Evolutionary conservation across 768 basidiomycete species (phyloP).

Genomic region (Xerocomellus intermedius): DNA sequence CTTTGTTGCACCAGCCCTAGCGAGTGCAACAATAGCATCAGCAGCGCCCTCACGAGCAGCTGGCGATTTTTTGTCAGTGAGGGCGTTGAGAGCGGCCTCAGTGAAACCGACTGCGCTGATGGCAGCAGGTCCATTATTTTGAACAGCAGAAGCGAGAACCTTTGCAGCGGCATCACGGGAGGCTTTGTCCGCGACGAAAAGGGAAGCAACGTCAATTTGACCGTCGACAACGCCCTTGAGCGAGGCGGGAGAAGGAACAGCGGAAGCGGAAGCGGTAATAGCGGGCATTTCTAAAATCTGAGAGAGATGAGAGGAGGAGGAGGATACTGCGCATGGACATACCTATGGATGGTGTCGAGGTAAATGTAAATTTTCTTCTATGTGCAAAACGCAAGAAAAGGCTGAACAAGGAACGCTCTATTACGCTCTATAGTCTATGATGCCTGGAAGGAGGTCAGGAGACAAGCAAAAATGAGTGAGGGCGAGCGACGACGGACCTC

Average conservation of each 20-base stretch:
- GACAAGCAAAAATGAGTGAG: neutral
- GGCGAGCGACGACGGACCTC: constrained; percentile 24
- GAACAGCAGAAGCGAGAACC: constrained; percentile 65
- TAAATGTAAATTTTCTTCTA: constrained; percentile 37
- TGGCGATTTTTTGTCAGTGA: constrained; percentile 93
- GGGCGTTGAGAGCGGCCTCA: constrained; percentile 77
- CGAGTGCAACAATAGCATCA: constrained; percentile 61
- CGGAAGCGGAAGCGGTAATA: constrained; percentile 62
- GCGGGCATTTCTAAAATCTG: constrained; percentile 77
- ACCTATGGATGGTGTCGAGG: constrained; percentile 43
- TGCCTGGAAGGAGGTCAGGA: constrained; percentile 31
- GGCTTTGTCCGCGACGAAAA: constrained; percentile 86
- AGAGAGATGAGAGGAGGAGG: neutral
- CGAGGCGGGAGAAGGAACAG: constrained; percentile 59
- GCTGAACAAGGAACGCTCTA: constrained; percentile 69
- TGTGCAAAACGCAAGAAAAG: constrained; percentile 41
- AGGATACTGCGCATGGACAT: constrained; percentile 11
- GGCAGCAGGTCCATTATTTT: constrained; percentile 83
- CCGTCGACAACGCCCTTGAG: constrained; percentile 70
- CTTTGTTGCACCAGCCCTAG: constrained; percentile 67
- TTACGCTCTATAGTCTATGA: constrained; percentile 41
- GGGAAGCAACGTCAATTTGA: constrained; percentile 68
- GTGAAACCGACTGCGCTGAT: constrained; percentile 68
- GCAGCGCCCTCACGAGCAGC: constrained; percentile 89
- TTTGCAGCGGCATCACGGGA: constrained; percentile 70